Base-by-base conservation (phyloP, 106 monocot species). In the Alisma plantagoaquatica region DNA sequence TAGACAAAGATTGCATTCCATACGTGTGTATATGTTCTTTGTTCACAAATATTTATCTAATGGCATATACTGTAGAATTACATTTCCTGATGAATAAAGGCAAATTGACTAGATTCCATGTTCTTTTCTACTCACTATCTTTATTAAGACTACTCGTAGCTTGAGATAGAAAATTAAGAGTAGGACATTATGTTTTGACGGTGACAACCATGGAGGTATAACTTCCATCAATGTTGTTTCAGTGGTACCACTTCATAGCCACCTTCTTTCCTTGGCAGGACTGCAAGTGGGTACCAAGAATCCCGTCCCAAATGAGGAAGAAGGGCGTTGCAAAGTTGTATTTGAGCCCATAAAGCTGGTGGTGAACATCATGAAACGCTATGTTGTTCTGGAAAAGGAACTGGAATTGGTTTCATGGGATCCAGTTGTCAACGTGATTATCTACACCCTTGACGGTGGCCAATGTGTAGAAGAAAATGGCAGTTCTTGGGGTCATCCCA, bases 351-450 rank as follows among this genome's bases (percentile, higher is more conserved):
- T 60, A 23, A 10, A 43, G 44, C 12, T 60, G 60, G 29, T 60
- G 60, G 46, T 60, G 60, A 27, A 44, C 22, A 27, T 45, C 61
- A 19, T 62, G 61, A 16, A 52, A 54, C 20, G 64, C 64, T 0
- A 19, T 44, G 27, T 65, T 65, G 43, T 65, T 65, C 41, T 21
- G 1, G 28, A 65, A 43, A 30, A 54, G 53, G 17, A 29, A 11
- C 31, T 54, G 52, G 41, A 65, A 54, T 3, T 52, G 64, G 19
- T 65, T 53, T 16, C 42, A 21, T 24, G 63, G 63, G 63, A 63
- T 35, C 63, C 63, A 63, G 14, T 24, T 10, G 22, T 33, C 48
- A 27, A 42, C 42, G 43, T 65, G 64, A 27, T 65, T 54, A 23
- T 65, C 53, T 4, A 65, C 53, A 10, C 20, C 41, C 53, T 65